Evolutionary conservation across 2,329 filamentous ascomycete species (phyloP).

Genomic region (Penicillium sp.): DNA sequence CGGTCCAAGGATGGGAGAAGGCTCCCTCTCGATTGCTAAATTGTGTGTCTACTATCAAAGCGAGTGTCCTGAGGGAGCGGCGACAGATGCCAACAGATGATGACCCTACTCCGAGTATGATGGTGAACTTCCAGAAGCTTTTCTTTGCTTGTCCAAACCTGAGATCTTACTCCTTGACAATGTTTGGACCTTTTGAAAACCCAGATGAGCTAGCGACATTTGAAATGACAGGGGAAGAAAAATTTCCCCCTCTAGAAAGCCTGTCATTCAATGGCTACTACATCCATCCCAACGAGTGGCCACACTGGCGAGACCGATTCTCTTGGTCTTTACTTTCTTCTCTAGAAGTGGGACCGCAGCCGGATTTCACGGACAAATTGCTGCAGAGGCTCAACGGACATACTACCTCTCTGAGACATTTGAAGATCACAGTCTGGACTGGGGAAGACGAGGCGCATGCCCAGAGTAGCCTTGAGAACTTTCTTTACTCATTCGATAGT

Average conservation of each 20-base stretch:
- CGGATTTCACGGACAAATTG: not conserved
- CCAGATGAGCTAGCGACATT: not conserved
- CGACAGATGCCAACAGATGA: not conserved
- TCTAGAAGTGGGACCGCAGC: not conserved
- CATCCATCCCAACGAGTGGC: not conserved
- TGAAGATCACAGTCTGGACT: not conserved
- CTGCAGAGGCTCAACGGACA: not conserved
- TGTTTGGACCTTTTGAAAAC: not conserved
- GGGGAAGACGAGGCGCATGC: not conserved
- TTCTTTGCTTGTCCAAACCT: conserved; percentile 4
- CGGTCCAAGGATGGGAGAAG: not conserved
- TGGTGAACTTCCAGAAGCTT: not conserved
- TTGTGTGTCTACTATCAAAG: not conserved
- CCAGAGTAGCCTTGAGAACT: not conserved
- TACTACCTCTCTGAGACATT: not conserved
- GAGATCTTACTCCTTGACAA: not conserved
- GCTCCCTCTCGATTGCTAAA: not conserved
- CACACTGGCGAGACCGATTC: conserved; percentile 1
- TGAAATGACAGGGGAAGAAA: conserved; percentile 1
- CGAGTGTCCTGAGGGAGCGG: not conserved
- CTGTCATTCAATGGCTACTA: not conserved
- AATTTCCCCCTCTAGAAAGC: not conserved
- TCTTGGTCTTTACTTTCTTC: not conserved
- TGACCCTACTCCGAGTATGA: not conserved
- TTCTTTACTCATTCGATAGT: not conserved